Base-by-base conservation (phyloP, 139 green algal species). In the Nannochloris sp. region DNA sequence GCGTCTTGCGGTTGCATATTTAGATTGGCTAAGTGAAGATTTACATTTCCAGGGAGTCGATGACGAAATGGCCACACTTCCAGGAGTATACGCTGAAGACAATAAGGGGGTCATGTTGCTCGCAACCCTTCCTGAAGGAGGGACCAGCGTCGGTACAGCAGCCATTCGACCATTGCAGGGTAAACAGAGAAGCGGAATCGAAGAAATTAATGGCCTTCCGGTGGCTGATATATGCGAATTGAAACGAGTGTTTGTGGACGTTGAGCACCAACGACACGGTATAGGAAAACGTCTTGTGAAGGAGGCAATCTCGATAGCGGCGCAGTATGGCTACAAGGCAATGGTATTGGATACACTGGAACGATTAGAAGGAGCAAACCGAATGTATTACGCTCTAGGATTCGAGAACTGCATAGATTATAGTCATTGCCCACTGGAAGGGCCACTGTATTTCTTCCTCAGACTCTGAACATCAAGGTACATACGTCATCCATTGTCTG, bases 271-370 rank as follows among this genome's bases (percentile, higher is more conserved):
- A 44, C 29, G 61, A 1, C 43, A 50, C 6, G 62, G 62, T 6
- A 62, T 67, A 12, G 69, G 69, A 12, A 60, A 44, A 1, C 29
- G 43, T 29, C 62, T 75, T 44, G 27, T 29, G 25, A 27, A 48
- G 1, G 54, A 27, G 27, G 37, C 70, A 31, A 59, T 70, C 16
- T 21, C 10, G 2, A 43, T 51, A 61, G 69, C 43, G 1, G 53
- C 25, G 4, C 5, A 8, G 2, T 48, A 66, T 1, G 69, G 69
- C 3, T 75, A 75, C 53, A 53, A 49, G 15, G 10, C 62, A 10
- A 75, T 75, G 61, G 69, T 75, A 10, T 46, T 71, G 3, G 69
- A 75, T 36, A 75, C 69, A 21, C 48, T 75, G 11, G 55, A 75
- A 29, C 43, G 69, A 44, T 60, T 75, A 34, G 15, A 56, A 4